Percentiles rank a stretch among this genome's conserved stretches.
Conservation (phyloP, 495 filamentous ascomycete genomes). For the Penicillium taxi region DNA sequence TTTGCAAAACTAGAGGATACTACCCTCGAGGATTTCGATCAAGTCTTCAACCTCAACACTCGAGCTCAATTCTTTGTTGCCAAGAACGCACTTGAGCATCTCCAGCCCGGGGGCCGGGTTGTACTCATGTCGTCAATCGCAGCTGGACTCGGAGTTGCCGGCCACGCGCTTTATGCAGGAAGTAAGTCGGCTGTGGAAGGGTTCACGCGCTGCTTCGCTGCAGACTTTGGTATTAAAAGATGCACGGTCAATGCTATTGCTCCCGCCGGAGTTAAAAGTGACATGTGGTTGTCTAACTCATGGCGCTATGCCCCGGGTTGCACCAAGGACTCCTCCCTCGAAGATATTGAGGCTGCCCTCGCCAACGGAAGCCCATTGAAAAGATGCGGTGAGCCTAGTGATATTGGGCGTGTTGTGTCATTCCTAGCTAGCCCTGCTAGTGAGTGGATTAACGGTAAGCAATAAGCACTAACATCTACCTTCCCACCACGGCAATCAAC, state of each 20-base stretch:
- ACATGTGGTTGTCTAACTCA: slow-evolving; percentile 64
- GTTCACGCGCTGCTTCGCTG: slow-evolving; percentile 64
- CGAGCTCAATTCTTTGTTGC: slow-evolving; percentile 79
- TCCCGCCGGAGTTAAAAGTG: slow-evolving; percentile 69
- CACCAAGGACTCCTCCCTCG: slow-evolving; percentile 26
- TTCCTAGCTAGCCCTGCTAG: slow-evolving; percentile 49
- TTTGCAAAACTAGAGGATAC: slow-evolving; percentile 53
- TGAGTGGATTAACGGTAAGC: slow-evolving; percentile 55
- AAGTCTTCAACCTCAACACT: slow-evolving; percentile 68
- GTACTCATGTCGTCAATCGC: slow-evolving; percentile 52
- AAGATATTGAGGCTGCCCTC: slow-evolving; percentile 36
- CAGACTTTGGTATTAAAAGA: slow-evolving; percentile 61
- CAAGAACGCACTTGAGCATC: slow-evolving; percentile 63
- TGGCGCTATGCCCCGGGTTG: slow-evolving; percentile 56
- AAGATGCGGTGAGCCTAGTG: slow-evolving; percentile 46
- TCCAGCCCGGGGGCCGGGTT: slow-evolving; percentile 57
- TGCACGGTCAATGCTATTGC: slow-evolving; percentile 74
- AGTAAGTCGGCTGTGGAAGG: slow-evolving; percentile 72
- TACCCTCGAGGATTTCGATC: slow-evolving; percentile 66
- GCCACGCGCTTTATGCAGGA: slow-evolving; percentile 69
- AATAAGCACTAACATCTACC: too few relatives aligned
- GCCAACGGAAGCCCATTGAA: slow-evolving; percentile 40
- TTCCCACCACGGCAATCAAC: slow-evolving; percentile 4
- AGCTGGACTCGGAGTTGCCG: slow-evolving; percentile 51
- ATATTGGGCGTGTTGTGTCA: slow-evolving; percentile 51